phyloP scores from a whole-genome alignment of 1,284 basidiomycete species.

The Papiliotrema laurentii region DNA sequence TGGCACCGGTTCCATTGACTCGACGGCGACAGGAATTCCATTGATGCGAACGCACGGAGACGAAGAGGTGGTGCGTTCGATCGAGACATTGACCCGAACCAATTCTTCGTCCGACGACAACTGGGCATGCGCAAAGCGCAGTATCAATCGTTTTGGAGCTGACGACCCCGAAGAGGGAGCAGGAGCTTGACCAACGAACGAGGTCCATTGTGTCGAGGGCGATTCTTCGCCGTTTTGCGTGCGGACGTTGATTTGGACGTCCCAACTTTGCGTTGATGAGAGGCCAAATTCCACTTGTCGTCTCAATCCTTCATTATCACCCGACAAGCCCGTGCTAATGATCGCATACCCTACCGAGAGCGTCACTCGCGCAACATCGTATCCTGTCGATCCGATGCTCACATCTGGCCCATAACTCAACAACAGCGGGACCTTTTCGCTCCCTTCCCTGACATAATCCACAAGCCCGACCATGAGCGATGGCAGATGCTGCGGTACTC shows the following conservation, averaged over 20 bases:
- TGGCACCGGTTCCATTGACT: slow-evolving; percentile 40
- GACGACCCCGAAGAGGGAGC: slow-evolving; percentile 39
- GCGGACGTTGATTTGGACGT: slow-evolving; percentile 66
- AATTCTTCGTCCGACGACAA: slow-evolving; percentile 59
- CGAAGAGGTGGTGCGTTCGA: slow-evolving; percentile 65
- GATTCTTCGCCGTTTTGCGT: slow-evolving; percentile 61
- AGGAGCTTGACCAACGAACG: slow-evolving; percentile 56
- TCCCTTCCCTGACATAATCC: slow-evolving; percentile 68
- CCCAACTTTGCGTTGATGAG: slow-evolving; percentile 80
- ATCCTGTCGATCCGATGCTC: slow-evolving; percentile 68
- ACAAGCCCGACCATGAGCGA: slow-evolving; percentile 74
- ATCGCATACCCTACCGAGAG: slow-evolving; percentile 82
- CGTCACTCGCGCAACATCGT: slow-evolving; percentile 74
- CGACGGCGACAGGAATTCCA: slow-evolving; percentile 67
- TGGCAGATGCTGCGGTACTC: slow-evolving; percentile 64
- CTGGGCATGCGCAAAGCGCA: slow-evolving; percentile 66
- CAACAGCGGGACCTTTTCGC: slow-evolving; percentile 68
- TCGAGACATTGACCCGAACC: slow-evolving; percentile 68
- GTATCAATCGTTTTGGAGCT: slow-evolving; percentile 58
- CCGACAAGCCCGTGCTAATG: slow-evolving; percentile 64
- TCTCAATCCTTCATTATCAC: slow-evolving; percentile 54
- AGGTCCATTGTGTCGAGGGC: slow-evolving; percentile 63
- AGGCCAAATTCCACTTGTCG: slow-evolving; percentile 75
- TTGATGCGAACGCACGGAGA: slow-evolving; percentile 65
- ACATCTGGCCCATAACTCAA: slow-evolving; percentile 77